A percentile compares a stretch with the other conserved stretches of the same genome.
Evolutionary conservation across 2,329 filamentous ascomycete species (phyloP).

Genomic region (Diaporthe ampelina): DNA sequence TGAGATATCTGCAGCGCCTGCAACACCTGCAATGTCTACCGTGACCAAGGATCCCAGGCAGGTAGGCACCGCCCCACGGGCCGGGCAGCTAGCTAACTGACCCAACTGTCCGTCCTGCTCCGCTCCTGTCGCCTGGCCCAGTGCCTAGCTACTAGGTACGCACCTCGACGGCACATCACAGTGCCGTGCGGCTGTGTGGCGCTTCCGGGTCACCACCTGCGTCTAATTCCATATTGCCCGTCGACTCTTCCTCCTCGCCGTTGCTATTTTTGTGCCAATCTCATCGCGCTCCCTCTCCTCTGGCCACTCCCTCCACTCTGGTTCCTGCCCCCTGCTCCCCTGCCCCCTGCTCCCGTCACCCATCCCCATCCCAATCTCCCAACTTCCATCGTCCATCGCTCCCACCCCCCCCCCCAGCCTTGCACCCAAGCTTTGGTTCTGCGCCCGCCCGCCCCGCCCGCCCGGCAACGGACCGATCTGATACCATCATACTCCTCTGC

Average conservation of each 20-base stretch:
- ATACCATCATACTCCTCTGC: background rate
- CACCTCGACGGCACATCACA: conserved; percentile 26
- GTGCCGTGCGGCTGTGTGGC: conserved; percentile 33
- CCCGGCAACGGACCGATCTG: conserved; percentile 8
- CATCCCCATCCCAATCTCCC: background rate
- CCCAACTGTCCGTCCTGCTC: no score
- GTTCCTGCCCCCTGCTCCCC: background rate
- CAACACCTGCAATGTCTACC: no score
- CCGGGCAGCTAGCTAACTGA: no score
- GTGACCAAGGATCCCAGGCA: no score
- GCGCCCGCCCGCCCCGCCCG: background rate
- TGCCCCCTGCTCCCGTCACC: background rate
- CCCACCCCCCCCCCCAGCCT: conserved; percentile 8
- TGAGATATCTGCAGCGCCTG: no score
- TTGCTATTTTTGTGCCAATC: conserved; percentile 36
- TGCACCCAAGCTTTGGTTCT: conserved; percentile 3
- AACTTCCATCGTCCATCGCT: background rate
- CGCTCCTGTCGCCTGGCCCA: no score
- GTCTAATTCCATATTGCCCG: conserved; percentile 23
- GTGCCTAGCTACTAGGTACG: background rate
- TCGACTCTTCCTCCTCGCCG: background rate
- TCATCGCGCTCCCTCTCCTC: conserved; percentile 1
- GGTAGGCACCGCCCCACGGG: no score
- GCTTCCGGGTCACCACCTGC: conserved; percentile 32
- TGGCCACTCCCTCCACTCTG: no score